A percentile compares a stretch with the other conserved stretches of the same genome.
These are phyloP conservation scores for Colletotrichum sp. DNA, from an alignment of 2,329 filamentous ascomycete genomes.

Conservation along the genomic window DNA sequence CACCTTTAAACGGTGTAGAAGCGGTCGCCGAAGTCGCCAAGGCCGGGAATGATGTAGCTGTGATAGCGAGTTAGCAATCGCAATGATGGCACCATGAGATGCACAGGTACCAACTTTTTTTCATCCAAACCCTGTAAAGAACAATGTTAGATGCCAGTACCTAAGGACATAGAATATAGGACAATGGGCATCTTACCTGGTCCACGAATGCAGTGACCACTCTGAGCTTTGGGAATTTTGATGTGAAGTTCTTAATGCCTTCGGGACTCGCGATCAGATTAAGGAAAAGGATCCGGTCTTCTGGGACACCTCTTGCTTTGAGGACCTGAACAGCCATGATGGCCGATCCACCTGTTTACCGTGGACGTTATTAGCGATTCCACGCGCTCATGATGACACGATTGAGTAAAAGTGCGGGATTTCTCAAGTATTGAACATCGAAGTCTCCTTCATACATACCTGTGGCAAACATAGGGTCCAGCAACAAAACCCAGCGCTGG, in stretches of 20 bases:
- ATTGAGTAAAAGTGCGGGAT: background rate
- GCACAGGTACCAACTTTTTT: conserved; percentile 78
- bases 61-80: conserved; percentile 39
- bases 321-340: conserved; percentile 97
- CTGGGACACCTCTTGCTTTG: conserved; percentile 87
- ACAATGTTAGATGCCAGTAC: background rate
- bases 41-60: conserved; percentile 93
- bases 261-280: conserved; percentile 98
- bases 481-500: conserved; percentile 87
- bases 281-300: conserved; percentile 93
- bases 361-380: background rate
- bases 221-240: conserved; percentile 85
- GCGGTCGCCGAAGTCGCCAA: conserved; percentile 94
- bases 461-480: conserved; percentile 99
- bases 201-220: conserved; percentile 97
- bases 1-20: conserved; percentile 83
- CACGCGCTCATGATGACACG: background rate
- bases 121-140: conserved; percentile 79
- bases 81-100: conserved; percentile 10
- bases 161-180: background rate
- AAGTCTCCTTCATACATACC: conserved; percentile 57
- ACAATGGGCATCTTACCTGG: conserved; percentile 53
- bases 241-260: conserved; percentile 86
- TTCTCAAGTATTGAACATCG: background rate
- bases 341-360: conserved; percentile 78